A percentile compares a stretch with the other conserved stretches of the same genome.
These are phyloP conservation scores for Nectriaceae sp. DNA, from an alignment of 2,329 filamentous ascomycete species.

Conservation along the genomic window DNA sequence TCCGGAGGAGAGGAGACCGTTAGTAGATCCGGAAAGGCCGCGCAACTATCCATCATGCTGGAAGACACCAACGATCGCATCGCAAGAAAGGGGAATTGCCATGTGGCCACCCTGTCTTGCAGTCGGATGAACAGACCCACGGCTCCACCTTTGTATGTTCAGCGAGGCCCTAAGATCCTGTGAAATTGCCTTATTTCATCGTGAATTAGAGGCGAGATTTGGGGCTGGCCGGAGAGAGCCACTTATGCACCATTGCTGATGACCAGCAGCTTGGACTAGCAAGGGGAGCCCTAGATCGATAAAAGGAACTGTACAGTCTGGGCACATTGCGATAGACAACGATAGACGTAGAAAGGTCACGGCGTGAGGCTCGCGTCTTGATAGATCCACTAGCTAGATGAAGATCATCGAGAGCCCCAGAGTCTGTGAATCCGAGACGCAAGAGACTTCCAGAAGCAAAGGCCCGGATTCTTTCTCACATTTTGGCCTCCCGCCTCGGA, in stretches of 20 bases:
- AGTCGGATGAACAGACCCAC: conserved; percentile 11
- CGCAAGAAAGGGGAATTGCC: conserved; percentile 12
- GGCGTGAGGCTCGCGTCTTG: neutral
- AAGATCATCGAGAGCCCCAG: neutral
- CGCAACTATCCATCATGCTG: neutral
- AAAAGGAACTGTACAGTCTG: neutral
- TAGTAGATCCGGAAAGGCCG: neutral
- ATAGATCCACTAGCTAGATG: neutral
- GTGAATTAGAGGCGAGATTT: conserved; percentile 21
- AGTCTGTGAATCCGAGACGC: neutral
- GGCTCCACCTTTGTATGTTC: conserved; percentile 12
- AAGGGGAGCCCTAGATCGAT: neutral
- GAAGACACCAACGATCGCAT: neutral
- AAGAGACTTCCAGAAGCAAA: conserved; percentile 1
- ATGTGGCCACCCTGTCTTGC: conserved; percentile 26
- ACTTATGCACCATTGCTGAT: neutral
- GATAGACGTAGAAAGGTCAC: neutral
- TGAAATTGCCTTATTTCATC: conserved; percentile 31
- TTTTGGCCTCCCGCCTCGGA: too few relatives aligned
- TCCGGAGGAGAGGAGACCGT: neutral
- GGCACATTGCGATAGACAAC: neutral
- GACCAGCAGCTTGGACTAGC: neutral
- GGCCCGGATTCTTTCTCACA: neutral
- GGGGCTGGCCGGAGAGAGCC: conserved; percentile 9
- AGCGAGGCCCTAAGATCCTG: conserved; percentile 7